A percentile compares a stretch with the other conserved stretches of the same genome.
Evolutionary conservation across 441 rosid genomes (phyloP).

Genomic region (Isatis lusitanica): DNA sequence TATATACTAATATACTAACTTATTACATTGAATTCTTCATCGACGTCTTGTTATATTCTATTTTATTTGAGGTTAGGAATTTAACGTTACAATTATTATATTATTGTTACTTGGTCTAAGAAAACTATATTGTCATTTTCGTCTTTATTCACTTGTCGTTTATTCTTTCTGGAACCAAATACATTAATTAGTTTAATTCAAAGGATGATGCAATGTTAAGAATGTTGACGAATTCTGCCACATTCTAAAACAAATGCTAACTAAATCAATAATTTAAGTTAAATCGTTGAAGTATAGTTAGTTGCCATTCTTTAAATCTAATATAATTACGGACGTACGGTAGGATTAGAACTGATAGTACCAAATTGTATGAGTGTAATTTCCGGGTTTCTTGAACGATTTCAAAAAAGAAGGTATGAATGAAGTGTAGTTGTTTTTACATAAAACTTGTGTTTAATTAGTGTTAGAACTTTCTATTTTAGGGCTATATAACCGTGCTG

Average conservation of each 20-base stretch:
- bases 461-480: no score
- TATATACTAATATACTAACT: neutral
- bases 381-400: neutral
- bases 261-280: neutral
- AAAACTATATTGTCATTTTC: neutral
- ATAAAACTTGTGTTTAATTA: neutral
- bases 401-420: no score
- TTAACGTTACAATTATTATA: neutral
- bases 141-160: conserved; percentile 20
- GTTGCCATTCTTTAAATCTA: neutral
- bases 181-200: neutral
- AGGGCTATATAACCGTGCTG: no score
- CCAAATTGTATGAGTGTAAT: neutral
- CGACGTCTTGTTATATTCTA: neutral
- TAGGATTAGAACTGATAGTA: neutral
- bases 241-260: conserved; percentile 1
- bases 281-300: neutral
- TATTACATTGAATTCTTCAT: neutral
- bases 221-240: conserved; percentile 3
- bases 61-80: neutral
- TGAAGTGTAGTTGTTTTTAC: neutral
- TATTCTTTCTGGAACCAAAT: neutral
- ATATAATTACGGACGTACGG: neutral
- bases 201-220: conserved; percentile 14
- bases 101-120: neutral